Conservation (phyloP, 371 early-diverging fungal species). For the Mortierella sp. region DNA sequence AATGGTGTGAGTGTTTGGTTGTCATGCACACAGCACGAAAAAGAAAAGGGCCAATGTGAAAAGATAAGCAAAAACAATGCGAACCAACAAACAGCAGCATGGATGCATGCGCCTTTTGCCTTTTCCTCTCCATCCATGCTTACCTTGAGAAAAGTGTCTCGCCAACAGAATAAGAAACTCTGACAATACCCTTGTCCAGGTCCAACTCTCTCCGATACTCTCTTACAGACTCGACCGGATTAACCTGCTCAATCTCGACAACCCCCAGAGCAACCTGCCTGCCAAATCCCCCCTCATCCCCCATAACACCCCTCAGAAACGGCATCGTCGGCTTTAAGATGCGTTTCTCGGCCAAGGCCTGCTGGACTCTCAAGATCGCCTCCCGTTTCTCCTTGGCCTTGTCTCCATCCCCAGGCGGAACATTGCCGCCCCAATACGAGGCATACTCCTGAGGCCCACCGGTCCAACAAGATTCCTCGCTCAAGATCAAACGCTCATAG, state of each 20-base stretch:
- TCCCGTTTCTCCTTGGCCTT: slow-evolving; percentile 20
- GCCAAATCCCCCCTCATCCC: slow-evolving; percentile 50
- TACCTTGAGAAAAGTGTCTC: slow-evolving; percentile 41
- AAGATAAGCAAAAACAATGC: not conserved
- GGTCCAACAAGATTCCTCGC: slow-evolving; percentile 44
- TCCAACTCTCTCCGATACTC: slow-evolving; percentile 37
- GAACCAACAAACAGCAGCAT: not conserved
- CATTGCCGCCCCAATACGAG: slow-evolving; percentile 49
- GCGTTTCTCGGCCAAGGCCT: slow-evolving; percentile 28
- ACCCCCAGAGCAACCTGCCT: slow-evolving; percentile 35
- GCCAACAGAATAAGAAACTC: slow-evolving; percentile 24
- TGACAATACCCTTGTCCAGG: slow-evolving; percentile 23
- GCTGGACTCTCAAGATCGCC: slow-evolving; percentile 16
- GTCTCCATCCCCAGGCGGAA: slow-evolving; percentile 7
- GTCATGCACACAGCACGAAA: no score
- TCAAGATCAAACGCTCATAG: slow-evolving; percentile 35
- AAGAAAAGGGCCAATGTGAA: not conserved
- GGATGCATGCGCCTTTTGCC: not conserved
- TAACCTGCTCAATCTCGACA: slow-evolving; percentile 35
- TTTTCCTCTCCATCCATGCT: no score
- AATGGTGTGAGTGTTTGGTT: not conserved
- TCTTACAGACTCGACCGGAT: slow-evolving; percentile 29
- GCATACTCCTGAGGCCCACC: slow-evolving; percentile 38
- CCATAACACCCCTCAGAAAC: slow-evolving; percentile 29
- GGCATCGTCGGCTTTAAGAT: slow-evolving; percentile 16